A percentile compares a stretch with the other conserved stretches of the same genome.
These are phyloP conservation scores for Mycena galericulata DNA, from an alignment of 768 basidiomycete species.

Conservation along the genomic window DNA sequence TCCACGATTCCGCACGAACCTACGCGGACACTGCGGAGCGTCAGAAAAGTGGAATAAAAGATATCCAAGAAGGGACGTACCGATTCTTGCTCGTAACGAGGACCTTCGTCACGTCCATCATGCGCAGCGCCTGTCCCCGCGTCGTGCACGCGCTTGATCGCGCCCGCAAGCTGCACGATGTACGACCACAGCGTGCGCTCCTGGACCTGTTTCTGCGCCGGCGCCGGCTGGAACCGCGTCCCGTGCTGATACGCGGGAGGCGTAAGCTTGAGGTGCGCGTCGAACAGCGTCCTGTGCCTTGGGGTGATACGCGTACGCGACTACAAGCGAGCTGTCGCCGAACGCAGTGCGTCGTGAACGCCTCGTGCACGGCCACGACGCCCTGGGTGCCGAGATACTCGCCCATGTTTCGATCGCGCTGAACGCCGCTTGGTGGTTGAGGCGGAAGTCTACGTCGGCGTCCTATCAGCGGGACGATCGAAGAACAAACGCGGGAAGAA, in stretches of 20 bases:
- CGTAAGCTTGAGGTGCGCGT: slow-evolving; percentile 78
- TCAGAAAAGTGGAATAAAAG: no score
- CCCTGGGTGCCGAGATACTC: slow-evolving; percentile 85
- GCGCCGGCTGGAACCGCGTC: slow-evolving; percentile 39
- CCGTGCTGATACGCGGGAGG: slow-evolving; percentile 45
- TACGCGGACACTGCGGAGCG: slow-evolving; percentile 85
- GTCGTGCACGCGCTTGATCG: slow-evolving; percentile 88
- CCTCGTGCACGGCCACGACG: slow-evolving; percentile 87
- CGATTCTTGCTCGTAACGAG: slow-evolving; percentile 91
- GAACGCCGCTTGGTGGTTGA: slow-evolving; percentile 87
- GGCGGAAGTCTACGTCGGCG: slow-evolving; percentile 85
- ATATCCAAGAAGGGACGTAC: no score
- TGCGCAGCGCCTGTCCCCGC: slow-evolving; percentile 82
- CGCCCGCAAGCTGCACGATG: slow-evolving; percentile 89
- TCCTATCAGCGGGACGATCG: slow-evolving; percentile 9
- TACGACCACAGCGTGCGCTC: slow-evolving; percentile 94
- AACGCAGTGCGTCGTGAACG: slow-evolving; percentile 96
- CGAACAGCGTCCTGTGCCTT: slow-evolving; percentile 84
- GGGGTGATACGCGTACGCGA: slow-evolving; percentile 92
- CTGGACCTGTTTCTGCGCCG: slow-evolving; percentile 55
- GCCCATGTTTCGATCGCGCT: slow-evolving; percentile 88
- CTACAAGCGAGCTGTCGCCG: slow-evolving; percentile 91
- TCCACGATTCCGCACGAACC: slow-evolving; percentile 90
- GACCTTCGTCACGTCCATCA: slow-evolving; percentile 89
- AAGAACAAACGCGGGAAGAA: background rate